Conservation (phyloP, 1,139 yeast genomes). For the Diutina mesorugosa region DNA sequence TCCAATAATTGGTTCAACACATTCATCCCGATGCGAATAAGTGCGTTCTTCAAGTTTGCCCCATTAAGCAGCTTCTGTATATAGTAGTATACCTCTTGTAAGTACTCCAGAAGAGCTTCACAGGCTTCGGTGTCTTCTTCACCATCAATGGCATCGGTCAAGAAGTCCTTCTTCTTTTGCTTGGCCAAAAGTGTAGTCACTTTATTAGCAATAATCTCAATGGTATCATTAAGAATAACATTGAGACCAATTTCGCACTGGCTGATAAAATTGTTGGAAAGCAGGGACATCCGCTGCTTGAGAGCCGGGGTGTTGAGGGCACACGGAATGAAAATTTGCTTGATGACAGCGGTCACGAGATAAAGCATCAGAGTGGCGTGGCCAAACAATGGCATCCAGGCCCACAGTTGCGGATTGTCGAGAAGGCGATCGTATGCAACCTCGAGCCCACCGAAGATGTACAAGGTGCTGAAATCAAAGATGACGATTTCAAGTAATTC, state of each 20-base stretch:
- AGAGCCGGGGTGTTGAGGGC: conserved; percentile 48
- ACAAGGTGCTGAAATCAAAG: conserved; percentile 60
- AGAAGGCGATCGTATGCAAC: conserved; percentile 35
- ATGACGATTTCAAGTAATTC: conserved; percentile 58
- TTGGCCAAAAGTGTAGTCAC: conserved; percentile 38
- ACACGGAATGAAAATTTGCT: conserved; percentile 63
- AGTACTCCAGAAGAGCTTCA: conserved; percentile 43
- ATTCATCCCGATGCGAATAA: conserved; percentile 47
- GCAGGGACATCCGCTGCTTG: conserved; percentile 48
- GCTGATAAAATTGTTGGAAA: conserved; percentile 55
- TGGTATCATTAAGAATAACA: conserved; percentile 46
- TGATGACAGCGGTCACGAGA: conserved; percentile 56
- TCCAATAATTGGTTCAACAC: conserved; percentile 49
- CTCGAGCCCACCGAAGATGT: conserved; percentile 66
- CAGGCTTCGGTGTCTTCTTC: conserved; percentile 65
- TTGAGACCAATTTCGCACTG: conserved; percentile 62
- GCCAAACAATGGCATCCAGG: conserved; percentile 37
- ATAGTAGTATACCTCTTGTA: conserved; percentile 29
- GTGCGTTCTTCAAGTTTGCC: conserved; percentile 38
- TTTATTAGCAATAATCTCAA: conserved; percentile 36
- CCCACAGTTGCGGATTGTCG: conserved; percentile 18
- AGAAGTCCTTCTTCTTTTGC: conserved; percentile 53
- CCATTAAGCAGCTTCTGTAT: conserved; percentile 29
- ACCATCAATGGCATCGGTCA: conserved; percentile 25
- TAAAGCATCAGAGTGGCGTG: conserved; percentile 52